Evolutionary conservation across 371 early-diverging fungal species (phyloP).

Genomic region (Apophysomyces ossiformis): DNA sequence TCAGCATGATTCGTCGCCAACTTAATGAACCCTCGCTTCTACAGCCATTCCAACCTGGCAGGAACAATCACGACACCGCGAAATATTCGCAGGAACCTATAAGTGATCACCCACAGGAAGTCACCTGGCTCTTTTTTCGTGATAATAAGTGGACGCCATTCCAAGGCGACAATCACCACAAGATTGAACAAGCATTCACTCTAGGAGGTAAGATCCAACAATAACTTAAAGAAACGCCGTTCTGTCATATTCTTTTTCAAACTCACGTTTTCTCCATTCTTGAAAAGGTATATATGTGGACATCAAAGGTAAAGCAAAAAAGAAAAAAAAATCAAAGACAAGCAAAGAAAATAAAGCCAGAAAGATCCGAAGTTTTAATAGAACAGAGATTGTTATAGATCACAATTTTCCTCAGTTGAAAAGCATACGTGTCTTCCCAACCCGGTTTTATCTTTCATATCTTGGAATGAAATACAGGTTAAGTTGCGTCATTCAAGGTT

Average conservation of each 20-base stretch:
- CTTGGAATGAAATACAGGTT: conserved; percentile 57
- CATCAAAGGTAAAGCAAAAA: conserved; percentile 37
- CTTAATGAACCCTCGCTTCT: not conserved
- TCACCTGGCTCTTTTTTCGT: conserved; percentile 57
- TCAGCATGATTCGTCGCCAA: not conserved
- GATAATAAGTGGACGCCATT: conserved; percentile 57
- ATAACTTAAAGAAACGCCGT: no score
- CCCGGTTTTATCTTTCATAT: conserved; percentile 54
- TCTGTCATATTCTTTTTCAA: no score
- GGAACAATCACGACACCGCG: conserved; percentile 3
- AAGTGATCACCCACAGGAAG: conserved; percentile 45
- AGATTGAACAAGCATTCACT: conserved; percentile 57
- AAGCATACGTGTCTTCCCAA: conserved; percentile 56
- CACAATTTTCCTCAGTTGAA: conserved; percentile 52
- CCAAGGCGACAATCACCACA: conserved; percentile 49
- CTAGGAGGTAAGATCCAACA: conserved; percentile 46
- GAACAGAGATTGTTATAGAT: conserved; percentile 25
- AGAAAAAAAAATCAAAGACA: not conserved
- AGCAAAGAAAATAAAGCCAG: not conserved
- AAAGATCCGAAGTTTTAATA: not conserved
- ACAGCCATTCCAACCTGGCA: not conserved
- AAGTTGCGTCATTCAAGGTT: conserved; percentile 55
- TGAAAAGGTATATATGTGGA: conserved; percentile 54
- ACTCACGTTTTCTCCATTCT: no score
- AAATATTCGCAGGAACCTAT: conserved; percentile 12